Evolutionary conservation across 148 eudicot genomes (phyloP).

Genomic region (Agrostemma githago): DNA sequence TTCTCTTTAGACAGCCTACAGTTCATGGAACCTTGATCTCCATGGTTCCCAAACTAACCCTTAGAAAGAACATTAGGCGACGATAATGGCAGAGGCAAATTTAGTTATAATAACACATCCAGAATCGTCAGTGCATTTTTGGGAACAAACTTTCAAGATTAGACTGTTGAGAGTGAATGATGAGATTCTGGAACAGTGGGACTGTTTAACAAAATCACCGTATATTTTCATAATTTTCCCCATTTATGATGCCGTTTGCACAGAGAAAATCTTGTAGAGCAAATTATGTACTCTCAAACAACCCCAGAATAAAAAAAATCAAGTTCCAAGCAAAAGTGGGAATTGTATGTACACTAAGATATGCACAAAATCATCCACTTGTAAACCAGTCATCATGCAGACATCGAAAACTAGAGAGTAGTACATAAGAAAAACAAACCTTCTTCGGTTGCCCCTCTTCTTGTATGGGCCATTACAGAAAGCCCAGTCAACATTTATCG

Average conservation of each 20-base stretch:
- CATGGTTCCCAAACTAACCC: neutral
- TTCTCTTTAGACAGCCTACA: neutral
- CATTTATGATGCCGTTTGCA: too few species aligned
- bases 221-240: neutral
- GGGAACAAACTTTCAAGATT: neutral
- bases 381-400: neutral
- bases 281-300: neutral
- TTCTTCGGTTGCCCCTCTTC: slow-evolving; percentile 50
- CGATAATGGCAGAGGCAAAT: neutral
- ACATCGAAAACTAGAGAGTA: neutral
- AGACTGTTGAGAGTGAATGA: neutral
- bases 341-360: neutral
- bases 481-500: slow-evolving; percentile 82
- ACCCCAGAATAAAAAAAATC: neutral
- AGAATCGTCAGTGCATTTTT: neutral
- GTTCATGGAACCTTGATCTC: neutral
- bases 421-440: slow-evolving; percentile 36
- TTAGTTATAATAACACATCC: neutral
- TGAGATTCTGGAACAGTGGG: neutral
- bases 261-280: neutral
- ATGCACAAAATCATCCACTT: neutral
- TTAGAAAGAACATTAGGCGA: neutral
- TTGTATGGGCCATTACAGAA: slow-evolving; percentile 80
- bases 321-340: neutral
- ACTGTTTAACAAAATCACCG: neutral